Evolutionary conservation across 2,329 filamentous ascomycete species (phyloP), one percentile per base, ranked within the genome.

Genomic region (Sporothrix mexicana): DNA sequence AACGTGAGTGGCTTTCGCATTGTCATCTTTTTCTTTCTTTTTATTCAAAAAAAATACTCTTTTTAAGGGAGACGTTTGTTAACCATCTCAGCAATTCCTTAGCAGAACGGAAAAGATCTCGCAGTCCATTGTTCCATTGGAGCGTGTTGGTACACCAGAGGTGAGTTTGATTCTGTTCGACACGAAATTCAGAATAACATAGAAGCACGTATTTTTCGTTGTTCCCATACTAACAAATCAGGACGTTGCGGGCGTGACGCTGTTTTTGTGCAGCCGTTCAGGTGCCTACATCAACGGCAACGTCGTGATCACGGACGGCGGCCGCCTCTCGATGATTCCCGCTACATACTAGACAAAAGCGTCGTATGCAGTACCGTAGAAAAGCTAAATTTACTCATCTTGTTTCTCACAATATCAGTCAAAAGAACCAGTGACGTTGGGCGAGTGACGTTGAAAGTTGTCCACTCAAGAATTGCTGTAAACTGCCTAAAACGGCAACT

Each of bases 221-320:
- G 23, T 49, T 49, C 47, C 47, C 47, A 12, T 12, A n/a, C 57
- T 62, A 20, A 62, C 15, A 41, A 41, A 10, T 17, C 43, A 62
- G 30, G 68, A 70, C 15, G 36, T 70, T 25, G 69, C 69, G 1
- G 69, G 69, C 15, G 43, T 59, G 6, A 70, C 43, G 36, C 69
- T 70, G 7, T 70, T 70, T n/a, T 23, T 70, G 15, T 59, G 51
- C 23, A 61, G 53, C n/a, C 43, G 69, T 20, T 57, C 69, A 7
- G 69, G 69, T 23, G 53, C 55, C 20, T 70, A 70, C 43, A 30
- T 61, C 20, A 70, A 70, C 53, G 55, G 69, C 53, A 70, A 59
- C 53, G 41, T 70, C 17, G 12, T 70, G 20, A 30, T 70, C 36
- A 70, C 51, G 2, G 68, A 70, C 10, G 68, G 68, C 3, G 68